Percentiles rank a stretch among this genome's conserved stretches.
phyloP scores from a whole-genome alignment of 1,284 basidiomycete genomes.

The Schizophyllum commune region DNA sequence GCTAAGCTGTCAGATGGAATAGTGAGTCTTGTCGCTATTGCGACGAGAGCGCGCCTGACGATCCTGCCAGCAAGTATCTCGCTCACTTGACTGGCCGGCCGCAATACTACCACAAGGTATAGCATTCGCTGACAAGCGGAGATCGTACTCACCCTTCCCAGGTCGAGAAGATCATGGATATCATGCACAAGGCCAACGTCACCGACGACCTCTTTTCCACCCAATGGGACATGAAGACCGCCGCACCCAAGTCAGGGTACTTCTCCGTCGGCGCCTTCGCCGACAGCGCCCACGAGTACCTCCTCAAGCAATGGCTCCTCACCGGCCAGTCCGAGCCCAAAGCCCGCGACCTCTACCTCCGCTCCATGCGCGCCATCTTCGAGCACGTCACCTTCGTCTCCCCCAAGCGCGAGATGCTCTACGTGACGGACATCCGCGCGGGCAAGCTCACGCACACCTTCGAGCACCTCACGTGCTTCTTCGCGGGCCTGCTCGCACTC shows the following conservation, averaged over 20 bases:
- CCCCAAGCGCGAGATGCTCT: constrained; percentile 55
- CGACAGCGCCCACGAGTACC: constrained; percentile 68
- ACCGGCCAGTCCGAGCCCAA: constrained; percentile 46
- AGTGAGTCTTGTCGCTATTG: constrained; percentile 3
- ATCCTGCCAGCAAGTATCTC: constrained; percentile 39
- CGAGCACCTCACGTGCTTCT: constrained; percentile 72
- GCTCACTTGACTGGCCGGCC: constrained; percentile 51
- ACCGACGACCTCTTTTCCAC: constrained; percentile 34
- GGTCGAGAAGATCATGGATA: constrained; percentile 41
- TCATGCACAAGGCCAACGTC: constrained; percentile 32
- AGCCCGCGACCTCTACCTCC: constrained; percentile 53
- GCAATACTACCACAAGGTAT: constrained; percentile 41
- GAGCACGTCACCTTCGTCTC: constrained; percentile 57
- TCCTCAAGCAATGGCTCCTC: constrained; percentile 66
- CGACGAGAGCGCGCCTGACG: background rate
- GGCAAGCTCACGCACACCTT: constrained; percentile 38
- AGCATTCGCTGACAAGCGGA: background rate
- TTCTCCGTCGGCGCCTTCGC: constrained; percentile 53
- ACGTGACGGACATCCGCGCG: constrained; percentile 47
- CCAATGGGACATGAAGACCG: constrained; percentile 30
- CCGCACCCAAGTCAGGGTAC: constrained; percentile 37
- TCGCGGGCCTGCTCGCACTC: constrained; percentile 66
- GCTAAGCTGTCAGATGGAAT: constrained; percentile 40
- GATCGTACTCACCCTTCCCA: constrained; percentile 11
- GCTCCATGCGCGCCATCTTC: constrained; percentile 48